Conservation (phyloP, 345 rosid genomes). For the Cardamine occulta region DNA sequence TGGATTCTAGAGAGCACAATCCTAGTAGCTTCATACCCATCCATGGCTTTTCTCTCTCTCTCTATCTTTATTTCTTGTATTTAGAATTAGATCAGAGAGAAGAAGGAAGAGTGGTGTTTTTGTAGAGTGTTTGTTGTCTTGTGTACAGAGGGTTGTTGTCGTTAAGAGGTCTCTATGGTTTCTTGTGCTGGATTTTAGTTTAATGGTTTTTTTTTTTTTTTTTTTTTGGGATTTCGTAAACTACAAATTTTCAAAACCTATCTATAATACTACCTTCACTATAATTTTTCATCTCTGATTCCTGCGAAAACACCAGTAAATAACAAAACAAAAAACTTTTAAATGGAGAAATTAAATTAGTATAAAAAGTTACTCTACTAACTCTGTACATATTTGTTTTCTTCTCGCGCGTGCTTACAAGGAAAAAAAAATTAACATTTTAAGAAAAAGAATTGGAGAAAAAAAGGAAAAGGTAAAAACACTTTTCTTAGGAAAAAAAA, state of each 20-base stretch:
- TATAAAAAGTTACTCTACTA: constrained; percentile 32
- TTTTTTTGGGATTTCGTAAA: background rate
- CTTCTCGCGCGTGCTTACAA: constrained; percentile 55
- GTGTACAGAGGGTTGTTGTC: constrained; percentile 46
- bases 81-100: constrained; percentile 26
- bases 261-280: constrained; percentile 28
- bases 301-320: constrained; percentile 54
- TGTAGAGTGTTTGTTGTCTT: constrained; percentile 48
- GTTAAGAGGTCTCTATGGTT: constrained; percentile 38
- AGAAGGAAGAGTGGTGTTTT: constrained; percentile 40
- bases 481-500: constrained; percentile 20
- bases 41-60: constrained; percentile 53
- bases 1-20: constrained; percentile 85
- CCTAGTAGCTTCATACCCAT: constrained; percentile 90
- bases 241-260: constrained; percentile 6
- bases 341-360: constrained; percentile 12
- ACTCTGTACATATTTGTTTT: constrained; percentile 10
- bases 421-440: constrained; percentile 17
- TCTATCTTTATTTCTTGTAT: constrained; percentile 24
- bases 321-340: constrained; percentile 23
- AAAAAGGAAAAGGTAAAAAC: constrained; percentile 31
- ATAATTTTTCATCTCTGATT: constrained; percentile 37
- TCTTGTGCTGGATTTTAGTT: constrained; percentile 41
- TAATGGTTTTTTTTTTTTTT: background rate
- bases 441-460: constrained; percentile 39